phyloP scores from a whole-genome alignment of 805 yeast genomes.

The Grigorovia yakushimaensis region DNA sequence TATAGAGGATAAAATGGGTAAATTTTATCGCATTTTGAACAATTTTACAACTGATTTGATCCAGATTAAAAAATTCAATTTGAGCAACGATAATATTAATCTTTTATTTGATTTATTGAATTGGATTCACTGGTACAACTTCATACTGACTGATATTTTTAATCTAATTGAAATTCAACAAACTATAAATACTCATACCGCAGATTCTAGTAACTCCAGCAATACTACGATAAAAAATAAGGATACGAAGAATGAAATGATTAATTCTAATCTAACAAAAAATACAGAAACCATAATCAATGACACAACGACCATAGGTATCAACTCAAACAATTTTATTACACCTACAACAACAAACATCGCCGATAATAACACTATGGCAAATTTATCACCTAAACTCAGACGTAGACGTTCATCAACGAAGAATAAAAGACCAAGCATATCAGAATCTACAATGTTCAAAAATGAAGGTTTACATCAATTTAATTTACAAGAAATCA shows the following conservation, averaged over 20 bases:
- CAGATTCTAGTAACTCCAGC: neutral
- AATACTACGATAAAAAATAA: neutral
- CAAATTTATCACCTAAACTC: slow-evolving; percentile 1
- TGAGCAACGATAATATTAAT: slow-evolving; percentile 26
- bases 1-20: slow-evolving; percentile 1
- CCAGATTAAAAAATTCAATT: slow-evolving; percentile 17
- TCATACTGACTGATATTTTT: slow-evolving; percentile 7
- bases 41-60: slow-evolving; percentile 24
- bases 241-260: no score
- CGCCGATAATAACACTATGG: neutral
- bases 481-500: slow-evolving; percentile 25
- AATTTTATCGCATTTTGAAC: slow-evolving; percentile 14
- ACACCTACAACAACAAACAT: neutral
- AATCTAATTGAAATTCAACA: neutral
- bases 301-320: no score
- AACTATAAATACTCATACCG: neutral
- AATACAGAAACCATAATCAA: no score
- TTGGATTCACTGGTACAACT: slow-evolving; percentile 25
- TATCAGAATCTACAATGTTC: slow-evolving; percentile 24
- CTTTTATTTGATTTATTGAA: slow-evolving; percentile 19
- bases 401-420: slow-evolving; percentile 24
- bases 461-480: slow-evolving; percentile 29
- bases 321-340: neutral
- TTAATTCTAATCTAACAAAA: no score
- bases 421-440: slow-evolving; percentile 22